These are phyloP conservation scores for Sugiyamaella novakii DNA, from an alignment of 1,139 yeast genomes.

Conservation along the genomic window DNA sequence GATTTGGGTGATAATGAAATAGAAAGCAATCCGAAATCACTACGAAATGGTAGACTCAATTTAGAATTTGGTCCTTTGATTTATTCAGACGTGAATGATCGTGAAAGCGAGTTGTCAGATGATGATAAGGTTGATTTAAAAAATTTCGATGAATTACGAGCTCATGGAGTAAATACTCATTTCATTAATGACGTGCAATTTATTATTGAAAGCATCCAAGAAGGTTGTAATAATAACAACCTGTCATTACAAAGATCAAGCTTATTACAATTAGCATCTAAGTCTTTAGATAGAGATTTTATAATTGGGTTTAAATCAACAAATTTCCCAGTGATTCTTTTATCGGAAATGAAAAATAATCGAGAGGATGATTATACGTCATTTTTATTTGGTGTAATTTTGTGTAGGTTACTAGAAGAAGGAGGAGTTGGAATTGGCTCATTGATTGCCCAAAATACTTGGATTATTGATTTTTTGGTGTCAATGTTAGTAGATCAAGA, in stretches of 20 bases:
- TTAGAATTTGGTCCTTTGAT: conserved; percentile 1
- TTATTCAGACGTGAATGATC: background rate
- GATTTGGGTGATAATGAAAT: background rate
- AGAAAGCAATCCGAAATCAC: background rate
- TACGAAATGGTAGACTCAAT: background rate
- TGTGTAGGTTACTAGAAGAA: conserved; percentile 24
- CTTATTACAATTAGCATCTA: conserved; percentile 38
- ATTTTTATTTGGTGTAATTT: conserved; percentile 27
- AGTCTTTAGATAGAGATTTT: conserved; percentile 35
- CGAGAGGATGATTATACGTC: conserved; percentile 22
- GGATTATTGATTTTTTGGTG: conserved; percentile 27
- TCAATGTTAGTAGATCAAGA: conserved; percentile 27
- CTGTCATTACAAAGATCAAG: conserved; percentile 20
- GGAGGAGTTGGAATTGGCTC: conserved; percentile 23
- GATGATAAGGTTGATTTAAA: conserved; percentile 18
- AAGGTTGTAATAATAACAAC: conserved; percentile 23
- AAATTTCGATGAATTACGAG: conserved; percentile 42
- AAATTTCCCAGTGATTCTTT: conserved; percentile 27
- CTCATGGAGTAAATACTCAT: conserved; percentile 44
- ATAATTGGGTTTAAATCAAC: conserved; percentile 28
- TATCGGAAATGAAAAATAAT: conserved; percentile 21
- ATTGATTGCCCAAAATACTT: conserved; percentile 15
- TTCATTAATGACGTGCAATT: conserved; percentile 43
- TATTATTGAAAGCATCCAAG: conserved; percentile 43
- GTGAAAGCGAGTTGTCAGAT: conserved; percentile 11